Percentiles rank a stretch among this genome's conserved stretches.
Conservation (phyloP, 2,329 filamentous ascomycete genomes). For the Trichoderma citrinoviride region DNA sequence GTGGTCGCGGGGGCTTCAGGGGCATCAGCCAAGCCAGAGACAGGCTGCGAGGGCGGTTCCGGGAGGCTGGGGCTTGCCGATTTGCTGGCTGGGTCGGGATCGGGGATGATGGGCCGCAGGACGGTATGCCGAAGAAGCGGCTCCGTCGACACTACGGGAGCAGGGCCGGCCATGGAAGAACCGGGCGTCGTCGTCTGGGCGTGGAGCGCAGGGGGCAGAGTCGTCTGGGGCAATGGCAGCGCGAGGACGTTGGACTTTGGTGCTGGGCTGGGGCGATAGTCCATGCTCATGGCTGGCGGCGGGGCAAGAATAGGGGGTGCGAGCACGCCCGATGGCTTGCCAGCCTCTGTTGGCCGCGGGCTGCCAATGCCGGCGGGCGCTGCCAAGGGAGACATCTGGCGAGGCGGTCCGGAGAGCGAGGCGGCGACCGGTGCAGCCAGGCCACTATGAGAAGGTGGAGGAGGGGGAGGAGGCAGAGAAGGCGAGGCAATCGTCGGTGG, state of each 20-base stretch:
- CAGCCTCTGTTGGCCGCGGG: conserved; percentile 29
- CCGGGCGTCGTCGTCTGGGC: not conserved
- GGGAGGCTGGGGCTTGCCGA: conserved; percentile 16
- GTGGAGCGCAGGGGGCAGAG: conserved; percentile 23
- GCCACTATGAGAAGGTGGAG: conserved; percentile 25
- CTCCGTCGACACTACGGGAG: not conserved
- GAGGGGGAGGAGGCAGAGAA: conserved; percentile 13
- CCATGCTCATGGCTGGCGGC: conserved; percentile 33
- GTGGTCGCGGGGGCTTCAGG: conserved; percentile 13
- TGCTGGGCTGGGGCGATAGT: conserved; percentile 22
- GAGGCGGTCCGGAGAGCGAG: conserved; percentile 17
- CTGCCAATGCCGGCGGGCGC: conserved; percentile 26
- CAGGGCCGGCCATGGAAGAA: not conserved
- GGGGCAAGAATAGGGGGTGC: conserved; percentile 40
- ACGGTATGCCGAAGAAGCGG: conserved; percentile 6
- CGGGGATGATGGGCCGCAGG: not conserved
- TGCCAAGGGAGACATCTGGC: conserved; percentile 22
- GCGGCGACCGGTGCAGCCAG: conserved; percentile 24
- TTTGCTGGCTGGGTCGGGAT: not conserved
- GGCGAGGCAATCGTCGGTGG: conserved; percentile 26
- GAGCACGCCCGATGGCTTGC: conserved; percentile 35
- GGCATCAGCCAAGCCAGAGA: not conserved
- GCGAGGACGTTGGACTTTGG: conserved; percentile 47
- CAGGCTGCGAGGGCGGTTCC: conserved; percentile 16
- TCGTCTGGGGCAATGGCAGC: conserved; percentile 37